Base-by-base conservation (phyloP, 495 filamentous ascomycete genomes). In the Chaetomidium leptoderma region DNA sequence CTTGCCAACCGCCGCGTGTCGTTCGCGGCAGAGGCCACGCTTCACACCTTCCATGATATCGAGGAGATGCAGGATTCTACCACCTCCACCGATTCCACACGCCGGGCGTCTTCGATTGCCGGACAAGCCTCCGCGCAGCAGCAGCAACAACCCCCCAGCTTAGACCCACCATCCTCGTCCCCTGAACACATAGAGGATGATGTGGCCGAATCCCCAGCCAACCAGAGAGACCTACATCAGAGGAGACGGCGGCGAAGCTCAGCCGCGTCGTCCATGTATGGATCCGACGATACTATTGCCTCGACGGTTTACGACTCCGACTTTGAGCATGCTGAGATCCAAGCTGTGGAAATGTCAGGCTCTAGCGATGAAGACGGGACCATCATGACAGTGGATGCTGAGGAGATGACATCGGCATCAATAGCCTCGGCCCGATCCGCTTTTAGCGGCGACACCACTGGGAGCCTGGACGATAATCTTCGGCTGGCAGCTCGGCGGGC, bases 11-110 rank as follows among this genome's bases (percentile, higher is more conserved):
- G 95, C 64, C 84, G 93, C 57, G 93, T 99, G 37, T 97, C 92
- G 0, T 99, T 99, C 67, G 93, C 93, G 6, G 93, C 93, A 2
- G 93, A 99, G 72, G 93, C 93, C 14, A 99, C 93, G 9, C 76
- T 99, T 32, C 93, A 99, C 68, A 99, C 93, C 4, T 99, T 95
- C 84, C 91, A 97, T 66, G 92, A 96, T 51, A 82, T 95, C 3
- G 92, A 97, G 63, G 86, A 92, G 54, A 82, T 85, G 58, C 89
- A 90, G 58, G 91, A 95, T 66, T 89, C 88, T 32, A 95, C 90
- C 0, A 89, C 87, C 14, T 95, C 91, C 5, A 91, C 89, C 32
- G 81, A 90, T 9, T 83, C 89, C 8, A 85, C 88, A 19, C 77
- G 89, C 61, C 80, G 89, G 55, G 81, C 84, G 43, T 92, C 88